Conservation (phyloP, 306 rosid genomes). For the Lathyrus aphaca region DNA sequence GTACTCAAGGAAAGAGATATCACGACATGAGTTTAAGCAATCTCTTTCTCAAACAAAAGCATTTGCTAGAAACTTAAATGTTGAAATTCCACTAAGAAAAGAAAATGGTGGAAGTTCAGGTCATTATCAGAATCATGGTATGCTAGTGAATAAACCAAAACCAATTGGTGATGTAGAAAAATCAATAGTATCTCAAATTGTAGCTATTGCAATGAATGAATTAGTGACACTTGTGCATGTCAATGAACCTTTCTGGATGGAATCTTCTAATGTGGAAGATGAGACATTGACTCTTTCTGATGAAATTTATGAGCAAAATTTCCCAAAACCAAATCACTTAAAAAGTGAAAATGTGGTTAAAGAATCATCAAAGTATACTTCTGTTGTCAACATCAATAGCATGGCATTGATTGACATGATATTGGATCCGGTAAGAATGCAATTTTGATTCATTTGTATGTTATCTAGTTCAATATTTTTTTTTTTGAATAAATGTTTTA, state of each 20-base stretch:
- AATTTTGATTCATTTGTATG: background rate
- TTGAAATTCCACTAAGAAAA: no score
- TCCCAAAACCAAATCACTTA: slow-evolving; percentile 46
- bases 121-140: slow-evolving; percentile 12
- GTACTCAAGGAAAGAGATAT: slow-evolving; percentile 50
- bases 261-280: slow-evolving; percentile 26
- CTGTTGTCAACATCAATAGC: slow-evolving; percentile 43
- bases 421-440: slow-evolving; percentile 52
- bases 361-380: slow-evolving; percentile 67
- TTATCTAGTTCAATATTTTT: no score
- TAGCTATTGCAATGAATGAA: slow-evolving; percentile 51
- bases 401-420: slow-evolving; percentile 54
- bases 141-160: slow-evolving; percentile 2
- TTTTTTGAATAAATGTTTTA: no score
- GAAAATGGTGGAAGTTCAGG: slow-evolving; percentile 25
- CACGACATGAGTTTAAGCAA: slow-evolving; percentile 43
- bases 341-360: slow-evolving; percentile 37
- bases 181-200: slow-evolving; percentile 48
- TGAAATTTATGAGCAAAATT: slow-evolving; percentile 49
- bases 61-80: slow-evolving; percentile 23
- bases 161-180: slow-evolving; percentile 42
- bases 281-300: slow-evolving; percentile 42
- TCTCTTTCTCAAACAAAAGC: slow-evolving; percentile 32
- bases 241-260: slow-evolving; percentile 61
- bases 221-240: slow-evolving; percentile 44